phyloP scores from a whole-genome alignment of 2,329 filamentous ascomycete species.

The Nigrospora oryzae region DNA sequence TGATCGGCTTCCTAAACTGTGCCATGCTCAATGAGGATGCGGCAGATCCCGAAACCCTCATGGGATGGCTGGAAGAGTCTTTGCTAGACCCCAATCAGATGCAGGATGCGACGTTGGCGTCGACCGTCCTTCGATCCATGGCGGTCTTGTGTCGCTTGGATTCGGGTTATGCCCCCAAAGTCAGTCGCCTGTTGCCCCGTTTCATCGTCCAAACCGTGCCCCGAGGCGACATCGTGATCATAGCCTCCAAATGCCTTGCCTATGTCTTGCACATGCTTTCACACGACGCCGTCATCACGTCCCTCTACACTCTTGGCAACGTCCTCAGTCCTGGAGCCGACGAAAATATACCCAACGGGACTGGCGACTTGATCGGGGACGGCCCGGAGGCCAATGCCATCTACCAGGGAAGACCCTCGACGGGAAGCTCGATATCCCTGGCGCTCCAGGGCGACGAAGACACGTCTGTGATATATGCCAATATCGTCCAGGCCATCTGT shows the following conservation, averaged over 20 bases:
- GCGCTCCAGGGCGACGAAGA: conserved; percentile 71
- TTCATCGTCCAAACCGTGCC: conserved; percentile 82
- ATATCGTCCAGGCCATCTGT: conserved; percentile 92
- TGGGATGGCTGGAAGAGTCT: conserved; percentile 79
- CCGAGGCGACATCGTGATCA: conserved; percentile 56
- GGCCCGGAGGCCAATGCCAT: conserved; percentile 30
- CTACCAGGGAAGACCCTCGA: conserved; percentile 48
- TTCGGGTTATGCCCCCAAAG: conserved; percentile 61
- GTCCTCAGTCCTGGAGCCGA: conserved; percentile 70
- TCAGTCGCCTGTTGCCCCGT: conserved; percentile 72
- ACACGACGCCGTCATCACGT: conserved; percentile 89
- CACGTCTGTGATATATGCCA: conserved; percentile 65
- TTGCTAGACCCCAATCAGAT: conserved; percentile 75
- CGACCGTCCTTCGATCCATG: conserved; percentile 71
- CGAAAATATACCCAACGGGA: conserved; percentile 42
- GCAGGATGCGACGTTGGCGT: conserved; percentile 68
- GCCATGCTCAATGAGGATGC: conserved; percentile 72
- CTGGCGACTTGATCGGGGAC: conserved; percentile 28
- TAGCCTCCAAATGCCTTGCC: conserved; percentile 80
- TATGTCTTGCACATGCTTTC: conserved; percentile 75
- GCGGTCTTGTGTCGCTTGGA: conserved; percentile 73
- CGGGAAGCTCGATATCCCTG: conserved; percentile 73
- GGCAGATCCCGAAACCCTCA: conserved; percentile 69
- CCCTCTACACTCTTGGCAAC: conserved; percentile 93
- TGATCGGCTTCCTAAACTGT: conserved; percentile 82